Evolutionary conservation across 768 basidiomycete genomes (phyloP).

Genomic region (Mycena vitilis): DNA sequence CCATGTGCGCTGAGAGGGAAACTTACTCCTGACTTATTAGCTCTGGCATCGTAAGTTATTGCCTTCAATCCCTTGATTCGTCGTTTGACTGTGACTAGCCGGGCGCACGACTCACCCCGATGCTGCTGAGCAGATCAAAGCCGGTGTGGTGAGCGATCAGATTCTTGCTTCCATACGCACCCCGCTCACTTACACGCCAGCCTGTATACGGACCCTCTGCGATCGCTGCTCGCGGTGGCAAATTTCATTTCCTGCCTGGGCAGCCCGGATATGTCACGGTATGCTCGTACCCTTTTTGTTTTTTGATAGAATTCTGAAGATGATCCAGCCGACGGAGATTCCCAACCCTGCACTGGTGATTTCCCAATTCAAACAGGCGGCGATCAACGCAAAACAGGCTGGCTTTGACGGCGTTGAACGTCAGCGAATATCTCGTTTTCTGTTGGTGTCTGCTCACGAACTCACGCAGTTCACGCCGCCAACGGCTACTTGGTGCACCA

Average conservation of each 20-base stretch:
- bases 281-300: neutral
- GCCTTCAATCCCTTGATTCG: no score
- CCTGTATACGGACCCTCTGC: slow-evolving; percentile 1
- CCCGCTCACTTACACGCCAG: neutral
- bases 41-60: no score
- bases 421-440: neutral
- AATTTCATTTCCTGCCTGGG: slow-evolving; percentile 41
- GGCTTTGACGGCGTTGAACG: slow-evolving; percentile 26
- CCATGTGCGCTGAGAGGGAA: no score
- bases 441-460: no score
- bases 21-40: no score
- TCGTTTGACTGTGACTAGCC: no score
- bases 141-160: neutral
- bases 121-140: no score
- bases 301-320: neutral
- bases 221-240: slow-evolving; percentile 36
- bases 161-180: neutral
- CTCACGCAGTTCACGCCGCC: slow-evolving; percentile 36
- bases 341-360: slow-evolving; percentile 45
- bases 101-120: no score
- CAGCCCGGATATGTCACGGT: slow-evolving; percentile 40
- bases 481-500: slow-evolving; percentile 50
- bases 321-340: slow-evolving; percentile 40
- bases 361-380: slow-evolving; percentile 45
- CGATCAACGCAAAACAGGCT: slow-evolving; percentile 43